These are phyloP conservation scores for Cladosporium sp. DNA, from an alignment of 2,329 filamentous ascomycete genomes.

Conservation along the genomic window DNA sequence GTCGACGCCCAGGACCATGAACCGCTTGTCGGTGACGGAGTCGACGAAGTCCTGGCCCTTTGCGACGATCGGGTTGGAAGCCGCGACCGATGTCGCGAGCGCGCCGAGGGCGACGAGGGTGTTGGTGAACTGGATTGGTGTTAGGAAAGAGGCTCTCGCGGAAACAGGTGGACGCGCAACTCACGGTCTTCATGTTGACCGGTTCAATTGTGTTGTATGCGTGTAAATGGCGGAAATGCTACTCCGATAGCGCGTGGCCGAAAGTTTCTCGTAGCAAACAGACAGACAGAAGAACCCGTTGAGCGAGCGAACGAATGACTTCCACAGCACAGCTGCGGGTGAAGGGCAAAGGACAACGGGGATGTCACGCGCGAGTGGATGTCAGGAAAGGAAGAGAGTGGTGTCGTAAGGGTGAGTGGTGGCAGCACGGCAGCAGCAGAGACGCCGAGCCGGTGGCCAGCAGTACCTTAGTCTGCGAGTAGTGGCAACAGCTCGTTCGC, in stretches of 20 bases:
- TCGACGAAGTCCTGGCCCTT: constrained; percentile 57
- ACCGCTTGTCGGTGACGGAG: constrained; percentile 50
- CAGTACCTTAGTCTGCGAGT: no score
- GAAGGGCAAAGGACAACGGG: not conserved
- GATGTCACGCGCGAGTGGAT: not conserved
- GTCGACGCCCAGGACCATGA: constrained; percentile 59
- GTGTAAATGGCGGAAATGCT: not conserved
- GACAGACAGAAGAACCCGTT: no score
- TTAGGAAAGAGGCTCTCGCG: not conserved
- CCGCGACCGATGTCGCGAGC: constrained; percentile 30
- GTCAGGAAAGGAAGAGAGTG: not conserved
- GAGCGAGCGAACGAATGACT: not conserved
- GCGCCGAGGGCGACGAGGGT: constrained; percentile 11
- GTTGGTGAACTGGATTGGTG: constrained; percentile 1
- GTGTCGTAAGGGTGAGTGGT: not conserved
- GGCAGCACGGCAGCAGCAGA: not conserved
- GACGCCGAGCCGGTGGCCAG: no score
- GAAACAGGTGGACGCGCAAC: not conserved
- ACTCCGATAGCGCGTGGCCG: not conserved
- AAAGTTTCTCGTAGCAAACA: not conserved
- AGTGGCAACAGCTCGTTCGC: no score
- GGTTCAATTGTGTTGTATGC: not conserved
- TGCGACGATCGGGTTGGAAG: constrained; percentile 52
- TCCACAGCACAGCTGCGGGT: constrained; percentile 6
- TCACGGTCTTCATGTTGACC: constrained; percentile 3